Conservation (phyloP, 78 protist genomes). For the Guillardia theta region DNA sequence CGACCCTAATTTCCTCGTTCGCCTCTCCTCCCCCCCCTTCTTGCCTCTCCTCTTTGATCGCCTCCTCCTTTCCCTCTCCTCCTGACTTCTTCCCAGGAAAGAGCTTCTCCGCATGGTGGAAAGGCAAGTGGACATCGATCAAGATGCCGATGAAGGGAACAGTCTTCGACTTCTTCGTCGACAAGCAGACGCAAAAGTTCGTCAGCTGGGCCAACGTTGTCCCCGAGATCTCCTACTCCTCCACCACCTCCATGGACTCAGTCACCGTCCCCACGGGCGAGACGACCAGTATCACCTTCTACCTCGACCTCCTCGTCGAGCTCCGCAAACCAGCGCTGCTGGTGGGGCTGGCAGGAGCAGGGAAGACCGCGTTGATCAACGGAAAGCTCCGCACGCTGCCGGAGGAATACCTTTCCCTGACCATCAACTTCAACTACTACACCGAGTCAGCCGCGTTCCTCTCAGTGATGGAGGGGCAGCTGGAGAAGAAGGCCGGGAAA, state of each 20-base stretch:
- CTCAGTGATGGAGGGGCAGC: slow-evolving; percentile 54
- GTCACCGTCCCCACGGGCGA: slow-evolving; percentile 55
- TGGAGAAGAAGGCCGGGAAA: slow-evolving; percentile 60
- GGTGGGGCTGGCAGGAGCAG: slow-evolving; percentile 69
- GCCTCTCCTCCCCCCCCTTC: too few relatives aligned
- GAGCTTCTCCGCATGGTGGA: slow-evolving; percentile 70
- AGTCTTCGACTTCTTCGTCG: slow-evolving; percentile 57
- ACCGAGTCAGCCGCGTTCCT: slow-evolving; percentile 46
- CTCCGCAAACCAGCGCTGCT: slow-evolving; percentile 52
- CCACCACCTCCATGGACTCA: neutral
- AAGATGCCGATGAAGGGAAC: slow-evolving; percentile 51
- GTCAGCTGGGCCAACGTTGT: slow-evolving; percentile 54
- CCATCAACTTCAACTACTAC: slow-evolving; percentile 58
- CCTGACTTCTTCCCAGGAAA: too few relatives aligned
- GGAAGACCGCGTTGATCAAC: slow-evolving; percentile 64
- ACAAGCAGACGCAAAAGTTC: slow-evolving; percentile 37
- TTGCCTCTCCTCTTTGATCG: too few relatives aligned
- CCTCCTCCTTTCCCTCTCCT: too few relatives aligned
- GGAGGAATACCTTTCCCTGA: slow-evolving; percentile 9
- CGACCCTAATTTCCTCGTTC: too few relatives aligned
- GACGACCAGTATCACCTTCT: slow-evolving; percentile 39
- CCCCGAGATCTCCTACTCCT: slow-evolving; percentile 41
- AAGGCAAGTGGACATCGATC: slow-evolving; percentile 58
- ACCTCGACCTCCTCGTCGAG: slow-evolving; percentile 42
- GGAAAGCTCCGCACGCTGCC: slow-evolving; percentile 44